Percentiles rank a stretch among this genome's conserved stretches.
phyloP scores from a whole-genome alignment of 2,329 filamentous ascomycete genomes.

The Penicillium freii region DNA sequence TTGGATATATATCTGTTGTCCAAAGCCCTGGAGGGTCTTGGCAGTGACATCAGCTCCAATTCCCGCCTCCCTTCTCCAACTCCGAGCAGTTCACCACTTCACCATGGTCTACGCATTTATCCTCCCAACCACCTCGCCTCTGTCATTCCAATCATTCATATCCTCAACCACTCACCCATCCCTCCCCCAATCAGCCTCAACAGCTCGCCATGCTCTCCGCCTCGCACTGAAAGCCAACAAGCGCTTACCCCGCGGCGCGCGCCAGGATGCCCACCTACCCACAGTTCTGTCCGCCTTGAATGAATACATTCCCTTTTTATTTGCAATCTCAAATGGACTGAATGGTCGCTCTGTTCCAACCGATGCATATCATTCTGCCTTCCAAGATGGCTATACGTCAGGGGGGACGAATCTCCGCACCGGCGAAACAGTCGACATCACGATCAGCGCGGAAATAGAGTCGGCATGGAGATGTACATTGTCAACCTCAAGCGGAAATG shows the following conservation, averaged over 20 bases:
- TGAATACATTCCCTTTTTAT: constrained; percentile 78
- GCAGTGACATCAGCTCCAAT: constrained; percentile 6
- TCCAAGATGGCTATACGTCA: background rate
- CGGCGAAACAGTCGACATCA: constrained; percentile 65
- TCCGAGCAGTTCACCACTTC: constrained; percentile 7
- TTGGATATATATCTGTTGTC: background rate
- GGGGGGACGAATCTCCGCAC: constrained; percentile 17
- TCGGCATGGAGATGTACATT: constrained; percentile 80
- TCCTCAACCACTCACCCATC: constrained; percentile 83
- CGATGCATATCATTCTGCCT: background rate
- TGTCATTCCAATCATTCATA: constrained; percentile 77
- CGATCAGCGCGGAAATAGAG: constrained; percentile 66
- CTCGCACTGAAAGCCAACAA: constrained; percentile 87
- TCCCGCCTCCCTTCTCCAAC: constrained; percentile 15
- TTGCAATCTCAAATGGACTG: constrained; percentile 73
- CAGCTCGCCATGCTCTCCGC: constrained; percentile 77
- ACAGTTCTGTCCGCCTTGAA: constrained; percentile 68
- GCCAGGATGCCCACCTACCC: constrained; percentile 68
- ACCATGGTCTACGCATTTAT: constrained; percentile 85
- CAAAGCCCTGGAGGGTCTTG: background rate
- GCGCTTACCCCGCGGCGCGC: constrained; percentile 65
- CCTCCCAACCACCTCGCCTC: constrained; percentile 83
- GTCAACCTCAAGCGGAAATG: constrained; percentile 49
- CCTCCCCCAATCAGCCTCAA: constrained; percentile 76
- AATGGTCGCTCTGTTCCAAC: constrained; percentile 31